Conservation (phyloP, 2,329 filamentous ascomycete genomes). For the Cercospora canescens region DNA sequence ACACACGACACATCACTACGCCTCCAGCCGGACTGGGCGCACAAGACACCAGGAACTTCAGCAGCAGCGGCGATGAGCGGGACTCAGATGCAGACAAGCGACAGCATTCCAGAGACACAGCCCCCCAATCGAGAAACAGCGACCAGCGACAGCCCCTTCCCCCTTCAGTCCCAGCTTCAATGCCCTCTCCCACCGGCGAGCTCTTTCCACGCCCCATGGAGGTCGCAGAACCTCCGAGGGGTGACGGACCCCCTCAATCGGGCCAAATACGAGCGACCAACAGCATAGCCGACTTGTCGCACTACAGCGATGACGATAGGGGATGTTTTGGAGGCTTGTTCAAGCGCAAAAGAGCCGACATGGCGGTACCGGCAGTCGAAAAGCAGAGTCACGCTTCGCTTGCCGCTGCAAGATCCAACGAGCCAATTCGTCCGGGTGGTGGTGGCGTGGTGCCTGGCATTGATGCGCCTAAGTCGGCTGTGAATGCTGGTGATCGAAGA, state of each 20-base stretch:
- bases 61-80: constrained; percentile 6
- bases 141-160: constrained; percentile 1
- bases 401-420: constrained; percentile 14
- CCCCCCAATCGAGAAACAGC: neutral
- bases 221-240: constrained; percentile 15
- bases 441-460: constrained; percentile 55
- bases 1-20: neutral
- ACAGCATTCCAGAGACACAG: constrained; percentile 9
- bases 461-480: constrained; percentile 78
- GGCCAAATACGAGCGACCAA: constrained; percentile 36
- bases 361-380: constrained; percentile 17
- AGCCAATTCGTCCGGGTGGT: constrained; percentile 40
- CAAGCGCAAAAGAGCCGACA: constrained; percentile 34
- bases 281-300: constrained; percentile 27
- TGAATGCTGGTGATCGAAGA: constrained; percentile 75
- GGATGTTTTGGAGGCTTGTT: constrained; percentile 38
- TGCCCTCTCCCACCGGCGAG: constrained; percentile 25
- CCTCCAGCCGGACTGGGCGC: constrained; percentile 17
- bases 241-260: constrained; percentile 33
- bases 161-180: constrained; percentile 5
- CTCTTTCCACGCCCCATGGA: constrained; percentile 33
- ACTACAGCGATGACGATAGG: constrained; percentile 24
- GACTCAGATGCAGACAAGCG: constrained; percentile 7
- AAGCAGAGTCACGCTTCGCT: constrained; percentile 21
- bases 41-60: constrained; percentile 10